These are phyloP conservation scores for Venturia asperata DNA, from an alignment of 2,329 filamentous ascomycete genomes.

Conservation along the genomic window DNA sequence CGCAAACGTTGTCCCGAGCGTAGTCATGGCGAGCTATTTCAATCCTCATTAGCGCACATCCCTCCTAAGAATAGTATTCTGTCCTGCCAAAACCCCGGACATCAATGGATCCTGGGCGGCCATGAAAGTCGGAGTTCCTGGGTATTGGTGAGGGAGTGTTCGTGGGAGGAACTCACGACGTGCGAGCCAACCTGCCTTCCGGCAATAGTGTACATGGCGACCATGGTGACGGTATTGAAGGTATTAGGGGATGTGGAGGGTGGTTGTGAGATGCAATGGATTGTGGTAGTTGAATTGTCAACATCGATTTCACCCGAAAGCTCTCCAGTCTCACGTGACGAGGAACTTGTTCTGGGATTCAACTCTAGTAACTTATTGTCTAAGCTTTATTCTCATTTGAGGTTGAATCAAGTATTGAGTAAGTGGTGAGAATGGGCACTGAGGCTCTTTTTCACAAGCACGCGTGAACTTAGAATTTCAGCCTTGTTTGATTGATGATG, in stretches of 20 bases:
- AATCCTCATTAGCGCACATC: constrained; percentile 13
- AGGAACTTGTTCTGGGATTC: not conserved
- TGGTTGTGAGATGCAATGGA: constrained; percentile 22
- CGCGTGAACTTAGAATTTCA: not conserved
- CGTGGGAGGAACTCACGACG: constrained; percentile 37
- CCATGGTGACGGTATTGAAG: constrained; percentile 37
- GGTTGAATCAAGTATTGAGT: too few species aligned
- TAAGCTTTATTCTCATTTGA: too few species aligned
- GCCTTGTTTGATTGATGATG: not conserved
- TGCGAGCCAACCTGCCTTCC: constrained; percentile 50
- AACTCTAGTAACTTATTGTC: too few species aligned
- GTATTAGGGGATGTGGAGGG: constrained; percentile 22
- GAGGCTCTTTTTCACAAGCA: too few species aligned
- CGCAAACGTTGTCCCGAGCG: constrained; percentile 44
- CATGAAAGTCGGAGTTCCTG: not conserved
- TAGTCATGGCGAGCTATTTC: constrained; percentile 53
- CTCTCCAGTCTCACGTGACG: not conserved
- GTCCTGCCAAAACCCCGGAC: not conserved
- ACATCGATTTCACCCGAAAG: not conserved
- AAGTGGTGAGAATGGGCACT: too few species aligned
- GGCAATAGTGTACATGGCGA: constrained; percentile 45
- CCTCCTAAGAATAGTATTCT: not conserved
- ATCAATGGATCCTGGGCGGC: not conserved
- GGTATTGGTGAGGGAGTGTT: not conserved
- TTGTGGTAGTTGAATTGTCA: not conserved